phyloP scores from a whole-genome alignment of 345 rosid species.

The Theobroma cacao region DNA sequence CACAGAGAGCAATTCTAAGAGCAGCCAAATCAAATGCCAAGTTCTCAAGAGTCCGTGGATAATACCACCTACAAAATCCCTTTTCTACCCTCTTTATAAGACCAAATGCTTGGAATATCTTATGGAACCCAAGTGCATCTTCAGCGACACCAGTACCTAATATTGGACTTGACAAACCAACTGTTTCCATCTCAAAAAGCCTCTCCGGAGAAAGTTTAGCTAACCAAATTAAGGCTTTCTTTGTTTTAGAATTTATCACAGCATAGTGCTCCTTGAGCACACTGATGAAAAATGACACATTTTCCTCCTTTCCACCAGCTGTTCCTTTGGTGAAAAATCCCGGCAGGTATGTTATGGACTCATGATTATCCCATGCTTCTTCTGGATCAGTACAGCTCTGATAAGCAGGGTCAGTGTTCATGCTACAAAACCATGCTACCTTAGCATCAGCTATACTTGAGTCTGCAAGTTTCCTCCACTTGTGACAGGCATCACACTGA shows the following conservation, averaged over 20 bases:
- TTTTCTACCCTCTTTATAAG: slow-evolving; percentile 60
- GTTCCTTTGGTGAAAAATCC: slow-evolving; percentile 75
- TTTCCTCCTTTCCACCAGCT: slow-evolving; percentile 54
- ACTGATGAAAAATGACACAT: slow-evolving; percentile 68
- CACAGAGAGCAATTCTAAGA: slow-evolving; percentile 67
- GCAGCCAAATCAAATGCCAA: slow-evolving; percentile 87
- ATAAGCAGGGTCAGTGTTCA: slow-evolving; percentile 64
- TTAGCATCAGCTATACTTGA: slow-evolving; percentile 38
- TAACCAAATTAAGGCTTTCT: slow-evolving; percentile 80
- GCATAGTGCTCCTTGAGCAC: slow-evolving; percentile 68
- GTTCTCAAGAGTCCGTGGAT: slow-evolving; percentile 65
- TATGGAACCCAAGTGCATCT: slow-evolving; percentile 44
- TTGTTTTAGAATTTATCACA: slow-evolving; percentile 45
- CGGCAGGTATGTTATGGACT: slow-evolving; percentile 59
- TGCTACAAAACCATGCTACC: slow-evolving; percentile 92
- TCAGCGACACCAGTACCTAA: slow-evolving; percentile 40
- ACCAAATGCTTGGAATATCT: slow-evolving; percentile 84
- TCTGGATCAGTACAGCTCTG: slow-evolving; percentile 74
- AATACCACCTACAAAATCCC: slow-evolving; percentile 68
- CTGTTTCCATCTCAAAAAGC: slow-evolving; percentile 81
- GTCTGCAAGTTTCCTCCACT: slow-evolving; percentile 81
- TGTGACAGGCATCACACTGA: slow-evolving; percentile 88
- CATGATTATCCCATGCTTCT: slow-evolving; percentile 63
- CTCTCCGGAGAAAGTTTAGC: slow-evolving; percentile 60
- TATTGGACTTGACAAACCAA: slow-evolving; percentile 69